phyloP scores from a whole-genome alignment of 305 asterid species.

The Fraxinus floribunda region DNA sequence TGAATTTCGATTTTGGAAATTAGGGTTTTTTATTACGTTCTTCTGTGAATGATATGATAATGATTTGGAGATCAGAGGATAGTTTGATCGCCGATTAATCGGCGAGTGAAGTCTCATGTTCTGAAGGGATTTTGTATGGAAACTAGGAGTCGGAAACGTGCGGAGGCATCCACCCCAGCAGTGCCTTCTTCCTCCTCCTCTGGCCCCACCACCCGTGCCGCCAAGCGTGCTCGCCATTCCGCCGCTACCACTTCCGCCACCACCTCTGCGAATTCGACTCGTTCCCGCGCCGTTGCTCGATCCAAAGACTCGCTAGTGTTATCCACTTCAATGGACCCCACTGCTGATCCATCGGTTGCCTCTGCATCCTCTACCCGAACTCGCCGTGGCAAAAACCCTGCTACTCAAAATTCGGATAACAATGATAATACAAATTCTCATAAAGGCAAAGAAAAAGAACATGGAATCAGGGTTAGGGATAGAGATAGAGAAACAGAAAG shows the following conservation, averaged over 20 bases:
- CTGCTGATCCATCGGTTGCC: constrained; percentile 68
- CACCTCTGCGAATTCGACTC: constrained; percentile 54
- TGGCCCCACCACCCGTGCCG: constrained; percentile 78
- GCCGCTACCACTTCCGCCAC: constrained; percentile 31
- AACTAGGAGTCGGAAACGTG: constrained; percentile 99
- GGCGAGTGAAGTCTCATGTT: constrained; percentile 67
- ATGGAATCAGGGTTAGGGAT: constrained; percentile 58
- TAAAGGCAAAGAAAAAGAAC: constrained; percentile 93
- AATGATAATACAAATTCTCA: constrained; percentile 49
- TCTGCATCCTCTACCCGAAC: constrained; percentile 70
- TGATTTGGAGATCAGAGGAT: constrained; percentile 42
- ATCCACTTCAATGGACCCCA: constrained; percentile 70
- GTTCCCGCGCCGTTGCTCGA: constrained; percentile 62
- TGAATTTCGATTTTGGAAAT: constrained; percentile 22
- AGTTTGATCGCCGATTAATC: constrained; percentile 86
- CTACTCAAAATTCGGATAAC: constrained; percentile 49
- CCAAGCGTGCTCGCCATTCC: constrained; percentile 75
- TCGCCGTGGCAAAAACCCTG: constrained; percentile 80
- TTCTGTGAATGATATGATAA: constrained; percentile 39
- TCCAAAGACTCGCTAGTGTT: constrained; percentile 33
- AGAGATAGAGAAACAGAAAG: constrained; percentile 57
- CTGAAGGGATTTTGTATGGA: constrained; percentile 92
- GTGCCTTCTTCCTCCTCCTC: constrained; percentile 57
- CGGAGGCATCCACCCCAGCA: constrained; percentile 99
- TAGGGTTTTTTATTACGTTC: constrained; percentile 35